Evolutionary conservation across 2,329 filamentous ascomycete species (phyloP).

Genomic region (Aspergillus tamarii): DNA sequence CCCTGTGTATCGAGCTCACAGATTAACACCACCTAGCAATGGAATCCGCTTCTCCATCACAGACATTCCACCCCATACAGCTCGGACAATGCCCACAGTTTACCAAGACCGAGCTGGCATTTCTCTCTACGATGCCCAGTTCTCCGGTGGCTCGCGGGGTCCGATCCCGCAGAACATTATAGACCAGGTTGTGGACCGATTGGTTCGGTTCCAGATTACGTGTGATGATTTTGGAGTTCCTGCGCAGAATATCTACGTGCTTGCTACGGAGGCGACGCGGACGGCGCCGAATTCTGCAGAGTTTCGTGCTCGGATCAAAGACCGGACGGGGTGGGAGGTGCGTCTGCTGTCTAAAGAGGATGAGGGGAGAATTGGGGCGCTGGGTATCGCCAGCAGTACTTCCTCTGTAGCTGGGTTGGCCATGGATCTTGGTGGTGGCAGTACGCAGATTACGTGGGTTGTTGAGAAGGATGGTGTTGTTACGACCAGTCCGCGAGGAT

Average conservation of each 20-base stretch:
- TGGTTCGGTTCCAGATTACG: constrained; percentile 72
- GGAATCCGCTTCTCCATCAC: constrained; percentile 92
- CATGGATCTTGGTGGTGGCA: constrained; percentile 82
- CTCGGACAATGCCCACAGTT: constrained; percentile 74
- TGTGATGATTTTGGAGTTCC: constrained; percentile 72
- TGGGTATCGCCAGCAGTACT: constrained; percentile 79
- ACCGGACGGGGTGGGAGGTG: constrained; percentile 68
- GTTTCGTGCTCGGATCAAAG: constrained; percentile 68
- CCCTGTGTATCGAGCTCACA: neutral
- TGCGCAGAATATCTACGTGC: constrained; percentile 65
- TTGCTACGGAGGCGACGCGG: constrained; percentile 88
- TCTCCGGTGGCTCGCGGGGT: constrained; percentile 47
- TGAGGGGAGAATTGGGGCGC: constrained; percentile 79
- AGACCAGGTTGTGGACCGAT: constrained; percentile 63
- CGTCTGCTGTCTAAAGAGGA: constrained; percentile 75
- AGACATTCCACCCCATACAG: constrained; percentile 69
- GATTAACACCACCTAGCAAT: constrained; percentile 59
- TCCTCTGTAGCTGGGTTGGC: constrained; percentile 73
- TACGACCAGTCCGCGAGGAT: constrained; percentile 56
- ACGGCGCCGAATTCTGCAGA: constrained; percentile 73
- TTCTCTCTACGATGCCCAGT: constrained; percentile 82
- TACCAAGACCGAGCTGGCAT: constrained; percentile 79
- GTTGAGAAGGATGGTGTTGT: constrained; percentile 55
- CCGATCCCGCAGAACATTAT: constrained; percentile 66
- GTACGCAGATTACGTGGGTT: constrained; percentile 72